Percentiles rank a stretch among this genome's conserved stretches.
Conservation (phyloP, 2,329 filamentous ascomycete species). For the Colletotrichum sublineola region DNA sequence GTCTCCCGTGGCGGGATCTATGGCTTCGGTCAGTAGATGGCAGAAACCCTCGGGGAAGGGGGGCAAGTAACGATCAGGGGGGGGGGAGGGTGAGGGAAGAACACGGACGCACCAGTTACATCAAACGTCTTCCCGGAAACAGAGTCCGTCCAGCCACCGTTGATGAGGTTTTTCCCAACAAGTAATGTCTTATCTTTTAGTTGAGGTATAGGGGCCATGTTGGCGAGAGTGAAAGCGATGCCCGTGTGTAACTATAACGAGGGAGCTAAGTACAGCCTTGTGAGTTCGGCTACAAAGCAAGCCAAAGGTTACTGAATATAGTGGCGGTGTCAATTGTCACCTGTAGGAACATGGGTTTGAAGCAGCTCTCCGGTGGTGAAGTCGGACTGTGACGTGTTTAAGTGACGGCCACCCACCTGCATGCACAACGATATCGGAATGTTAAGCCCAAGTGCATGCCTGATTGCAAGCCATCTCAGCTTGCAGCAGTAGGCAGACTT, state of each 20-base stretch:
- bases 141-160: not conserved
- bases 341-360: not conserved
- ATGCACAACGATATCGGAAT: not conserved
- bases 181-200: not conserved
- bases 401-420: too few species aligned
- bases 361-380: not conserved
- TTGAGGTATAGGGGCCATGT: not conserved
- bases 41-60: too few species aligned
- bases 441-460: too few species aligned
- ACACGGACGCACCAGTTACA: not conserved
- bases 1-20: not conserved
- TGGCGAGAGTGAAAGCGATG: not conserved
- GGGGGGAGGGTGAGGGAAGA: too few species aligned
- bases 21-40: not conserved
- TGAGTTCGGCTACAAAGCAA: not conserved
- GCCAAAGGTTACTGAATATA: not conserved
- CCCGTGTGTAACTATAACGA: not conserved
- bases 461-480: too few species aligned
- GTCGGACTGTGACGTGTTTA: not conserved
- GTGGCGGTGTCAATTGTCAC: not conserved
- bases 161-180: not conserved
- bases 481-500: too few species aligned
- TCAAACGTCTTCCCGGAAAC: not conserved
- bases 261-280: too few species aligned
- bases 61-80: too few species aligned